Conservation (phyloP, 2,329 filamentous ascomycete genomes). For the Phialocephala sp. region DNA sequence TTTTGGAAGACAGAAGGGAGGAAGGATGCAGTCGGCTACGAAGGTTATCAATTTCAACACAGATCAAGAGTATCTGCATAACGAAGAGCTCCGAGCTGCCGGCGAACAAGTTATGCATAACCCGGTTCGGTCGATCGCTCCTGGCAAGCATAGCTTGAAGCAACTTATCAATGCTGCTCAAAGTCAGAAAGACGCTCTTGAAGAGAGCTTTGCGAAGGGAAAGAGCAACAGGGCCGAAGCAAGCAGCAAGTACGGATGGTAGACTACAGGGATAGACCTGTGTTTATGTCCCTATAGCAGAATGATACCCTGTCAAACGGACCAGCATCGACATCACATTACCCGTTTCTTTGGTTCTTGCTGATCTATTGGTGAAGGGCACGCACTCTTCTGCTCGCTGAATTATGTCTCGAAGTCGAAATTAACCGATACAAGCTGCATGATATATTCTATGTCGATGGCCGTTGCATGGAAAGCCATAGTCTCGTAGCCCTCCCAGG, state of each 20-base stretch:
- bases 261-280: constrained; percentile 7
- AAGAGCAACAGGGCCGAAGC: constrained; percentile 82
- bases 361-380: neutral
- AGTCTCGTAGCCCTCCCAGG: too few species aligned
- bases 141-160: constrained; percentile 87
- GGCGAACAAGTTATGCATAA: constrained; percentile 77
- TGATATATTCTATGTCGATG: neutral
- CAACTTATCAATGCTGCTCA: constrained; percentile 85
- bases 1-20: constrained; percentile 70
- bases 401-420: neutral
- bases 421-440: neutral
- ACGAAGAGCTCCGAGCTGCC: constrained; percentile 74
- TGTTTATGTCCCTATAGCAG: neutral
- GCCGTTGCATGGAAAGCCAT: too few species aligned
- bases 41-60: constrained; percentile 87
- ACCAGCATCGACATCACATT: neutral
- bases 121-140: constrained; percentile 80
- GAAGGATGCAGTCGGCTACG: constrained; percentile 53
- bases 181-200: constrained; percentile 83
- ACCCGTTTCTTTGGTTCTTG: neutral
- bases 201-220: constrained; percentile 88
- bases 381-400: neutral
- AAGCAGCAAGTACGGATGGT: constrained; percentile 85
- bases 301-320: constrained; percentile 27
- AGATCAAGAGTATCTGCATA: constrained; percentile 83